These are phyloP conservation scores for Penicillium sp. DNA, from an alignment of 2,329 filamentous ascomycete species.

Conservation along the genomic window DNA sequence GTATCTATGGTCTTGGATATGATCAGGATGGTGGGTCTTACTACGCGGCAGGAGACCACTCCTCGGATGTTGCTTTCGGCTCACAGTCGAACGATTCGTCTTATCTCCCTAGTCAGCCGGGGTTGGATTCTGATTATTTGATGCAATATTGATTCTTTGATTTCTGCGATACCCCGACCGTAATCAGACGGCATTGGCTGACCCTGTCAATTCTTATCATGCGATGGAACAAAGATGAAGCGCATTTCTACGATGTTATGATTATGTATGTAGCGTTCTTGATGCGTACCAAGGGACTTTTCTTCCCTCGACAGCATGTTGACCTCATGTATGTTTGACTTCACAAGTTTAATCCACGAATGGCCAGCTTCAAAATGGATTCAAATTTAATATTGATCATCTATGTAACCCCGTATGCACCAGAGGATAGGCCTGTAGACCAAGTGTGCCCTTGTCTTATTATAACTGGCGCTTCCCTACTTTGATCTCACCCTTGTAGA, in stretches of 20 bases:
- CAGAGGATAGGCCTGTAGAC: background rate
- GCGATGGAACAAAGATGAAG: constrained; percentile 19
- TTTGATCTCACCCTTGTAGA: background rate
- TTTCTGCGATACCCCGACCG: constrained; percentile 22
- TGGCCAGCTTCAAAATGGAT: background rate
- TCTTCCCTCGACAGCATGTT: background rate
- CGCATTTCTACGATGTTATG: constrained; percentile 3
- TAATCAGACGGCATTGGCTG: constrained; percentile 29
- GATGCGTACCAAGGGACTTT: background rate
- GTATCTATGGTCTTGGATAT: constrained; percentile 33
- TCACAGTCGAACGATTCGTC: constrained; percentile 4
- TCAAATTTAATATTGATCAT: too few species aligned
- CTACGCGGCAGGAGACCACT: constrained; percentile 1
- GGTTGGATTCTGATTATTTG: constrained; percentile 18
- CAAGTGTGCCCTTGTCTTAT: too few species aligned
- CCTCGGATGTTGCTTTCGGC: constrained; percentile 5
- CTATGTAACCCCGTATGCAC: too few species aligned
- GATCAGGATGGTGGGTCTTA: constrained; percentile 19
- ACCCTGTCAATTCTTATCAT: constrained; percentile 29
- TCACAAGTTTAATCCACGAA: background rate
- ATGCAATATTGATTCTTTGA: constrained; percentile 12
- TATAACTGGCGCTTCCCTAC: background rate
- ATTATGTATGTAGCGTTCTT: constrained; percentile 2
- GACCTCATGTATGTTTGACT: background rate
- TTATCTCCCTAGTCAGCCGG: constrained; percentile 1